Percentiles rank a stretch among this genome's conserved stretches.
Conservation (phyloP, 208 protist genomes). For the Porcisia hertigi region DNA sequence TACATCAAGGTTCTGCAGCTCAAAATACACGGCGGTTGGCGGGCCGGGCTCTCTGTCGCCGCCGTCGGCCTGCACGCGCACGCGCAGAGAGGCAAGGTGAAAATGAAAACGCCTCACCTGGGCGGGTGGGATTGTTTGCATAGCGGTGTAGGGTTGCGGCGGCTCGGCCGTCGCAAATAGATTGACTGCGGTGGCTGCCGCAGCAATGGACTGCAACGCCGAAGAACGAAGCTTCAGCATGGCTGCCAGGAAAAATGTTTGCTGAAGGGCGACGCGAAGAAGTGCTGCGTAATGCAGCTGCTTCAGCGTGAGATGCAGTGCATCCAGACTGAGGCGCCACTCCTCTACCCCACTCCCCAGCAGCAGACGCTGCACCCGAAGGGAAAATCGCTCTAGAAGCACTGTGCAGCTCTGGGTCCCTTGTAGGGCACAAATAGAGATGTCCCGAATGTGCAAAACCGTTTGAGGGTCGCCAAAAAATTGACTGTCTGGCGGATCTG, state of each 20-base stretch:
- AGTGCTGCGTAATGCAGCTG: conserved; percentile 30
- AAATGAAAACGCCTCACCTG: conserved; percentile 4
- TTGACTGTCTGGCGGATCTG: not conserved
- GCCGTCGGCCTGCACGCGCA: conserved; percentile 21
- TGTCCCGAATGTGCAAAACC: conserved; percentile 23
- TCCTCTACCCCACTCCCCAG: conserved; percentile 9
- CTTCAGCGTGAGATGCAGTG: conserved; percentile 30
- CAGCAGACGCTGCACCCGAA: conserved; percentile 10
- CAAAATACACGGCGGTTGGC: conserved; percentile 20
- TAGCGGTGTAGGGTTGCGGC: too few species aligned
- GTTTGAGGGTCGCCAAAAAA: not conserved
- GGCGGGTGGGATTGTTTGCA: not conserved
- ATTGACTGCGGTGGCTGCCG: not conserved
- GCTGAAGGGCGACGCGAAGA: conserved; percentile 23
- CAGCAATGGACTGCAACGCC: conserved; percentile 14
- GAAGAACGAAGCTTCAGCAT: conserved; percentile 12
- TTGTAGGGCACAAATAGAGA: conserved; percentile 18
- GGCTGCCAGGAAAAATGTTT: conserved; percentile 19
- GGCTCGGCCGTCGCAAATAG: not conserved
- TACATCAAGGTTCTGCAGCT: conserved; percentile 15
- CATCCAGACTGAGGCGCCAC: conserved; percentile 25
- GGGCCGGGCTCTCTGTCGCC: not conserved
- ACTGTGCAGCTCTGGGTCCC: conserved; percentile 7
- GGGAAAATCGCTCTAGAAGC: conserved; percentile 18
- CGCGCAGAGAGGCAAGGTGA: conserved; percentile 11